Evolutionary conservation across 1,284 basidiomycete species (phyloP).

Genomic region (Anthracocystis walkeri): DNA sequence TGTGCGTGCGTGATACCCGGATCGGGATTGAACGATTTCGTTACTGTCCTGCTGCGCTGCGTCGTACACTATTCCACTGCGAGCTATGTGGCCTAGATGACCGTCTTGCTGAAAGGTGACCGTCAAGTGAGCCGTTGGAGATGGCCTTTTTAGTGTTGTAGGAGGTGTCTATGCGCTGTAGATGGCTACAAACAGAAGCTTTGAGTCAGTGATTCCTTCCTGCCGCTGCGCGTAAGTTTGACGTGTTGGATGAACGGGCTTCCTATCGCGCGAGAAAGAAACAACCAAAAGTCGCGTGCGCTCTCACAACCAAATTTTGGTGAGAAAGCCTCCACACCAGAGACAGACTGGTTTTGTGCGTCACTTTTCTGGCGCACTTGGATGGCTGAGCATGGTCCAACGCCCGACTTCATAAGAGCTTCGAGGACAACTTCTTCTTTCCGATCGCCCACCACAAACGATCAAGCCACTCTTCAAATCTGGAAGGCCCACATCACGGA

Average conservation of each 20-base stretch:
- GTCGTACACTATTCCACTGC: too few relatives aligned
- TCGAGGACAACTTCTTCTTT: not conserved
- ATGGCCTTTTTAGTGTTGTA: not conserved
- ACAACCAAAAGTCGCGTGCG: not conserved
- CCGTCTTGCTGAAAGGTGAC: not conserved
- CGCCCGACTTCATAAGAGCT: not conserved
- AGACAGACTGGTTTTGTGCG: conserved; percentile 5
- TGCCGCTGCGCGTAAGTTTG: conserved; percentile 17
- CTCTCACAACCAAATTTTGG: not conserved
- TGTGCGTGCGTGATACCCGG: conserved; percentile 9
- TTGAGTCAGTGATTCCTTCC: not conserved
- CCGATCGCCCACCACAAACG: not conserved
- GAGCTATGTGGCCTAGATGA: too few relatives aligned
- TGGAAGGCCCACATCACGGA: not conserved
- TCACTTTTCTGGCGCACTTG: conserved; percentile 13
- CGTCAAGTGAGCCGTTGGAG: not conserved
- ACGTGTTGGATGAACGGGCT: conserved; percentile 8
- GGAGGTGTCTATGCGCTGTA: not conserved
- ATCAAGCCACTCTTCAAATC: not conserved
- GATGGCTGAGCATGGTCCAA: conserved; percentile 18
- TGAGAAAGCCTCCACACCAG: conserved; percentile 30
- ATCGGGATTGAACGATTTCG: too few relatives aligned
- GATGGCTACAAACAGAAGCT: not conserved
- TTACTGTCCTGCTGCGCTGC: conserved; percentile 2
- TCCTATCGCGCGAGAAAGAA: conserved; percentile 41